These are phyloP conservation scores for Quercus engelmannii DNA, from an alignment of 306 rosid species.

Conservation along the genomic window DNA sequence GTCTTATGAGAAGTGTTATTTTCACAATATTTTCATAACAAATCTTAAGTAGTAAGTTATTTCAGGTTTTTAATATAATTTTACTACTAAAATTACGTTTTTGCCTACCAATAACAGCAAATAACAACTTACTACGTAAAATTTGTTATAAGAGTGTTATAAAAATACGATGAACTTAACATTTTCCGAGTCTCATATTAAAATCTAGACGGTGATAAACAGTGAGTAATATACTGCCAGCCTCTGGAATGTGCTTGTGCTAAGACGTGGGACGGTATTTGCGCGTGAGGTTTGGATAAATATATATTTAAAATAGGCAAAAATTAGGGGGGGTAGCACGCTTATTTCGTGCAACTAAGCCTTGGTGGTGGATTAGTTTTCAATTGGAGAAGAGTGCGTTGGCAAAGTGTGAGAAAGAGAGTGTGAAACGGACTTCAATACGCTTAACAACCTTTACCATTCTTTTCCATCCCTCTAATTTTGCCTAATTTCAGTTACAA, in stretches of 20 bases:
- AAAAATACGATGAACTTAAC: rapidly evolving
- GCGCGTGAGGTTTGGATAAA: slow-evolving; percentile 1
- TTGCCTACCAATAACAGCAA: rapidly evolving
- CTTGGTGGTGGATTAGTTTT: slow-evolving; percentile 40
- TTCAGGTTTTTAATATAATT: too few relatives aligned
- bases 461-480: slow-evolving; percentile 37
- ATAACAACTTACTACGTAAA: too few relatives aligned
- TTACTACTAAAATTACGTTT: rapidly evolving
- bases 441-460: slow-evolving; percentile 28
- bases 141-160: too few relatives aligned
- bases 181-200: too few relatives aligned
- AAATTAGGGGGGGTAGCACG: slow-evolving; percentile 7
- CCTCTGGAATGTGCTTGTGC: neutral
- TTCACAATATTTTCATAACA: too few relatives aligned
- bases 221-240: neutral
- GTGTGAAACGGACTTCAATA: slow-evolving; percentile 67
- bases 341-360: slow-evolving; percentile 30
- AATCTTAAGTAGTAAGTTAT: too few relatives aligned
- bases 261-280: neutral
- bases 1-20: rapidly evolving
- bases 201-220: too few relatives aligned
- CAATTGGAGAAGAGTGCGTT: slow-evolving; percentile 58
- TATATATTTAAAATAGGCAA: neutral
- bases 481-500: slow-evolving; percentile 61
- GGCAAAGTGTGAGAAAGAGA: slow-evolving; percentile 95